Evolutionary conservation across 73 alveolate genomes (phyloP).

Genomic region (Paramecium caudatum): DNA sequence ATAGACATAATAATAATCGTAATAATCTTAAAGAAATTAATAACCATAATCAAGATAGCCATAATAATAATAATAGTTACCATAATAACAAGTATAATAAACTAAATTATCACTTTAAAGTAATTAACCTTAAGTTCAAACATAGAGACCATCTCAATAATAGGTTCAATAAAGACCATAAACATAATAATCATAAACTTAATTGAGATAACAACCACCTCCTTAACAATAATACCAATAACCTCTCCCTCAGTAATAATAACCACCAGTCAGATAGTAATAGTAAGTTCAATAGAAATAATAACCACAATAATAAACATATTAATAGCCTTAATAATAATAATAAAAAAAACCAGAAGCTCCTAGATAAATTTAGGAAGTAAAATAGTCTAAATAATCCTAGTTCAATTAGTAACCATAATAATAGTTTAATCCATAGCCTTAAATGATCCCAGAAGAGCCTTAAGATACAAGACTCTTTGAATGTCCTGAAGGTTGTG

Average conservation of each 20-base stretch:
- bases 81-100: not conserved
- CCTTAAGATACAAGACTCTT: not conserved
- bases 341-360: not conserved
- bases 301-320: not conserved
- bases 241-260: not conserved
- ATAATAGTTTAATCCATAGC: not conserved
- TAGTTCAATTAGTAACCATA: not conserved
- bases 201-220: too few relatives aligned
- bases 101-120: slow-evolving; percentile 17
- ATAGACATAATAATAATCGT: too few relatives aligned
- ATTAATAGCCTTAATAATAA: not conserved
- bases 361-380: not conserved
- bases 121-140: not conserved
- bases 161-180: not conserved
- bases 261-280: not conserved
- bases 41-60: too few relatives aligned
- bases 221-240: not conserved
- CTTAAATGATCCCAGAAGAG: slow-evolving; percentile 14
- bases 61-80: too few relatives aligned
- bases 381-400: not conserved
- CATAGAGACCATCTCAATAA: not conserved
- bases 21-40: too few relatives aligned
- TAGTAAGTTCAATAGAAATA: not conserved
- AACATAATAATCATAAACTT: not conserved
- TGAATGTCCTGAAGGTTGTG: slow-evolving; percentile 81